Evolutionary conservation across 192 early-diverging fungal genomes (phyloP).

Genomic region (Umbelopsis sp.): DNA sequence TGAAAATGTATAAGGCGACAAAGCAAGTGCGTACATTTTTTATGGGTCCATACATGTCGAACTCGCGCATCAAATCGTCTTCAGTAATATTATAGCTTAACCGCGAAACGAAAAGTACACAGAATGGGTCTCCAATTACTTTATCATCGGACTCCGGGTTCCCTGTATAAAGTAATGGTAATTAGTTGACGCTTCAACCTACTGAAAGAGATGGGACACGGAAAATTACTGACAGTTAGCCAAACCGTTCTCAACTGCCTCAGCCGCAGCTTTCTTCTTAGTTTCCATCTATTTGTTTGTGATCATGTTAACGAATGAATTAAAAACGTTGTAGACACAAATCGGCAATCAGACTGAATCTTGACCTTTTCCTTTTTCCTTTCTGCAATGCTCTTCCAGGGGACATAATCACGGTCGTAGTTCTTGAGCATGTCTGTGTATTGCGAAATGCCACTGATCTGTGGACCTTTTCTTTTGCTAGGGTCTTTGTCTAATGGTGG

Average conservation of each 20-base stretch:
- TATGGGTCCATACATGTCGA: slow-evolving; percentile 80
- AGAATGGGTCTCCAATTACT: slow-evolving; percentile 85
- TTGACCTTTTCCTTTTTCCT: slow-evolving; percentile 67
- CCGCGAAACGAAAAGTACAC: slow-evolving; percentile 86
- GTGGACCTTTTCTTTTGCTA: slow-evolving; percentile 51
- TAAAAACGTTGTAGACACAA: neutral
- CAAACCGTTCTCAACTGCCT: slow-evolving; percentile 53
- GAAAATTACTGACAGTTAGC: slow-evolving; percentile 47
- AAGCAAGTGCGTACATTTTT: slow-evolving; percentile 58
- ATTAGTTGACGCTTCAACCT: neutral
- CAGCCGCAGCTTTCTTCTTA: slow-evolving; percentile 59
- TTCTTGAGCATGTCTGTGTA: slow-evolving; percentile 51
- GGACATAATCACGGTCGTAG: slow-evolving; percentile 76
- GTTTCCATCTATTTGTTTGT: slow-evolving; percentile 47
- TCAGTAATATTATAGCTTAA: slow-evolving; percentile 79
- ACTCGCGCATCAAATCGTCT: slow-evolving; percentile 73
- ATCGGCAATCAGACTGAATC: neutral
- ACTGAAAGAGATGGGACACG: neutral
- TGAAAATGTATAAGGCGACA: slow-evolving; percentile 1
- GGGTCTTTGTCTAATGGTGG: slow-evolving; percentile 70
- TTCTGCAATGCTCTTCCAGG: slow-evolving; percentile 69
- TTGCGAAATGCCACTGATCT: slow-evolving; percentile 59
- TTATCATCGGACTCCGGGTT: slow-evolving; percentile 74
- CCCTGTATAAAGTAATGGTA: slow-evolving; percentile 41
- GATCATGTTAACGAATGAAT: neutral